Evolutionary conservation across 345 rosid genomes (phyloP), one percentile per base, ranked within the genome.

Genomic region (Salix brachista): DNA sequence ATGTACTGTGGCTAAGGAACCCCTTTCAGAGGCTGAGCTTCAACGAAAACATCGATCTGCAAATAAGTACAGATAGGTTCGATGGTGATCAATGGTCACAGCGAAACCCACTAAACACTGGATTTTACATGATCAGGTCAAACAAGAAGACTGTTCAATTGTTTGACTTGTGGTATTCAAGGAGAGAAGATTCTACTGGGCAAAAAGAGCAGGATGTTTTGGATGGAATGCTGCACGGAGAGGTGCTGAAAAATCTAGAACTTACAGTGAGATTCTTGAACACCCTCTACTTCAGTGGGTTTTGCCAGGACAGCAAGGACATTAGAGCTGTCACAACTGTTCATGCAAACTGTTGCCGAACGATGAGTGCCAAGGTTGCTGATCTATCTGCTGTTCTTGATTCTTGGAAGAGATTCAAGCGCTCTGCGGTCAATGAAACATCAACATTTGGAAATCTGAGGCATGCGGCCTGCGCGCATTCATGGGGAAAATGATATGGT

Each of bases 311-410:
- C 26, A 93, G 94, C 74, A 34, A 10, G 17, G 86, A 95, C 70
- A 56, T 91, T 67, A 32, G 78, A 9, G 81, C 71, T 0, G 97
- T 95, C 1, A 75, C 78, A 4, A 95, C 94, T 0, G 92, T 91
- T 7, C 99, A 95, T 44, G 92, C 99, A 17, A 95, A 95, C 48
- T 95, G 98, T 70, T 92, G 99, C 65, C 91, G 89, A 25, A 90
- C 86, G 13, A 85, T 93, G 7, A 52, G 71, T 9, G 96, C 99
- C 17, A 95, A 95, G 84, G 71, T 93, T 17, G 52, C 28, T 44
- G 99, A 93, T 73, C 83, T 93, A 0, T 83, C 77, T 48, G 80
- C 34, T 3, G 94, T 90, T 65, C 83, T 95, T 64, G 78, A 74
- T 13, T 87, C 86, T 46, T 93, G 97, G 99, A 91, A 85, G 82